Percentiles rank a stretch among this genome's conserved stretches.
Conservation (phyloP, 306 rosid species). For the Phaseolus lunatus region DNA sequence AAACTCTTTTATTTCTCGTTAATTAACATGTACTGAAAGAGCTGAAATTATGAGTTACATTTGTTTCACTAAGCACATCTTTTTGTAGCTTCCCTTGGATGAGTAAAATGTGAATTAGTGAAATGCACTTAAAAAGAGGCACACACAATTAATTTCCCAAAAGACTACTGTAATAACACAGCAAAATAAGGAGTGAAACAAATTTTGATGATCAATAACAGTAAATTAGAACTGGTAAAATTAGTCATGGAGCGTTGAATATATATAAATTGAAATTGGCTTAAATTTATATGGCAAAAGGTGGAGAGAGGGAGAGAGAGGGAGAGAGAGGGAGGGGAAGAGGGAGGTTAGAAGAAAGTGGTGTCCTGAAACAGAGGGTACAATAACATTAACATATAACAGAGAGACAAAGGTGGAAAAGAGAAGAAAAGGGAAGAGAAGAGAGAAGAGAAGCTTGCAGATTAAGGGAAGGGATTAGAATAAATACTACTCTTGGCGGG, state of each 20-base stretch:
- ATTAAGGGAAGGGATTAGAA: constrained; percentile 8
- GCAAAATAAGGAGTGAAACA: neutral
- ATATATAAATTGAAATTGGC: neutral
- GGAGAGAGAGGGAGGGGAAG: neutral
- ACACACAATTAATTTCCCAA: neutral
- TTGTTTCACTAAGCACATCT: no score
- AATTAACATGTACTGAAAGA: no score
- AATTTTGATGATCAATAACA: neutral
- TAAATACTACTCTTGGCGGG: constrained; percentile 55
- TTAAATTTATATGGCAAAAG: neutral
- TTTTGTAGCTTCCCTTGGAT: neutral
- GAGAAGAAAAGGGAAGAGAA: neutral
- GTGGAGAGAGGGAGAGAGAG: neutral
- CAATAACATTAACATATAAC: neutral
- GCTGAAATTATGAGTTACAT: no score
- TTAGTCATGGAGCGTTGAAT: neutral
- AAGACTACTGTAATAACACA: neutral
- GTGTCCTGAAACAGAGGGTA: constrained; percentile 21
- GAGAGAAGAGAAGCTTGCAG: neutral
- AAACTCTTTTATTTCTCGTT: no score
- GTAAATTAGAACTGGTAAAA: neutral
- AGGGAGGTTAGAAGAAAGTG: neutral
- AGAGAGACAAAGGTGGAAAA: constrained; percentile 3
- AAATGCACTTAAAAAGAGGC: neutral
- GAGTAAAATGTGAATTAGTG: neutral